These are phyloP conservation scores for Atractiella rhizophila DNA, from an alignment of 768 basidiomycete genomes.

Conservation along the genomic window DNA sequence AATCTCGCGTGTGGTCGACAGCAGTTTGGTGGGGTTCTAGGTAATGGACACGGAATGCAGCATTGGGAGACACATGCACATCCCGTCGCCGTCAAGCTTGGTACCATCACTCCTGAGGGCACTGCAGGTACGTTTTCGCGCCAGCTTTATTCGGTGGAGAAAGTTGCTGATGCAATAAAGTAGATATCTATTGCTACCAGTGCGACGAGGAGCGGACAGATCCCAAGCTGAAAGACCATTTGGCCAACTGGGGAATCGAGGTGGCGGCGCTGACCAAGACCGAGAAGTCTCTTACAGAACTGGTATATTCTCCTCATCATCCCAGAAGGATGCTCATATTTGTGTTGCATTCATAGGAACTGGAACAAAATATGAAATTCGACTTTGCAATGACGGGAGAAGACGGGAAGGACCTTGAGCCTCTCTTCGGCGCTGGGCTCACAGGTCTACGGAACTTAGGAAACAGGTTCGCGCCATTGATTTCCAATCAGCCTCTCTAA, in stretches of 20 bases:
- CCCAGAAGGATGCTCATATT: neutral
- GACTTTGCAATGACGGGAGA: conserved; percentile 77
- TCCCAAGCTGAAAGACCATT: conserved; percentile 44
- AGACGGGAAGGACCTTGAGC: conserved; percentile 62
- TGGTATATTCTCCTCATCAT: conserved; percentile 29
- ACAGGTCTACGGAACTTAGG: conserved; percentile 82
- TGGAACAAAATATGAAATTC: conserved; percentile 82
- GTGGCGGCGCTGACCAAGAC: conserved; percentile 61
- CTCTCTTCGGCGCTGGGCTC: conserved; percentile 62
- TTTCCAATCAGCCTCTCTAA: neutral
- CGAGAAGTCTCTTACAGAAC: conserved; percentile 86
- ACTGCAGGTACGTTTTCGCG: conserved; percentile 38
- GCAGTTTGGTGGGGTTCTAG: conserved; percentile 37
- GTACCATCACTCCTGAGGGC: conserved; percentile 89
- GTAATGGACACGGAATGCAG: conserved; percentile 65
- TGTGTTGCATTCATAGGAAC: conserved; percentile 36
- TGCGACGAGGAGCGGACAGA: conserved; percentile 67
- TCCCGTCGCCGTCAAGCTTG: conserved; percentile 66
- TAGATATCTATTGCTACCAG: conserved; percentile 77
- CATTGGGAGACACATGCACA: conserved; percentile 54
- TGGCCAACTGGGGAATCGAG: conserved; percentile 64
- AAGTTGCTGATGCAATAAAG: neutral
- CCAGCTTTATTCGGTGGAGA: neutral
- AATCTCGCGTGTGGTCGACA: conserved; percentile 65
- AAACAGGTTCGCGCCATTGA: conserved; percentile 35